Base-by-base conservation (phyloP, 1,284 basidiomycete species). In the Malassezia restricta region DNA sequence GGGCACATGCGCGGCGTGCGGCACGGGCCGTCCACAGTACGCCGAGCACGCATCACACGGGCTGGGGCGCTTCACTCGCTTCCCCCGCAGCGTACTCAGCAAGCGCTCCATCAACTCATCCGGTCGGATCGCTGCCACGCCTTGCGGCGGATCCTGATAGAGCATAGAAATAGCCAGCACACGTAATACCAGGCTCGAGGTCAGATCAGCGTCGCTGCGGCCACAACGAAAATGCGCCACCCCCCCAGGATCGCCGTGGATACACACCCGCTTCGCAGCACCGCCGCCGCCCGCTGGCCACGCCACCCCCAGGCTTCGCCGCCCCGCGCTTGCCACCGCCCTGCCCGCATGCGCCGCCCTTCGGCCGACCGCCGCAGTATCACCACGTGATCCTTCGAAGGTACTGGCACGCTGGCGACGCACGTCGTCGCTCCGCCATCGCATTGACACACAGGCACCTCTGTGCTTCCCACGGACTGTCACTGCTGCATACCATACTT, bases 361-460 rank as follows among this genome's bases (percentile, higher is more conserved):
- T 48, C 46, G 46, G 46, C 46, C 46, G 46, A 48, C 27, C 32
- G 27, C 46, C 46, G 46, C 46, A 48, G 46, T n/a, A 24, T 15
- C 38, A 37, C 38, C 44, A 47, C 44, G 44, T 47, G 44, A 39
- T 4, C 8, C 17, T 29, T 38, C 24, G 33, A 31, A 32, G 33
- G 28, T 35, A 24, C 9, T 4, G 32, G 44, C 44, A 47, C 44
- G 44, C 44, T 47, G 44, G 44, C 44, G 44, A 2, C 20, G 8
- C 24, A 12, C 11, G 44, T 47, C 44, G 44, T 24, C 44, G 15
- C 33, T 47, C 44, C 44, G 44, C 44, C 32, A 47, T 47, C 44
- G 44, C 33, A 20, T 12, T 37, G 33, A 39, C 44, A 38, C 20
- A 35, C 44, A 47, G 38, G 44, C 32, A 35, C 44, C 27, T 39